Conservation (phyloP, 805 yeast genomes). For the Zygoascus flipseniorum region DNA sequence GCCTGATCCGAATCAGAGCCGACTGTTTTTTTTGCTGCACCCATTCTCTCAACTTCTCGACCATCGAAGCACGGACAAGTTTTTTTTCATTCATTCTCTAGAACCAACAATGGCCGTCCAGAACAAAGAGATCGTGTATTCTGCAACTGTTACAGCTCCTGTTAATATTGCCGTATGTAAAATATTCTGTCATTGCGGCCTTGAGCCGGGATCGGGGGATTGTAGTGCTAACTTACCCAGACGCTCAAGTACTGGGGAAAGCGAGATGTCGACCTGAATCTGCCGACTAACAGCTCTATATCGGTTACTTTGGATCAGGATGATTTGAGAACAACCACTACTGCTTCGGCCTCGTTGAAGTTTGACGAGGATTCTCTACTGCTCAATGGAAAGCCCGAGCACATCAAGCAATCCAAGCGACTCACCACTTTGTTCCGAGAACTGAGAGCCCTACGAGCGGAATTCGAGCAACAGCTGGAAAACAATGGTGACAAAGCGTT, state of each 20-base stretch:
- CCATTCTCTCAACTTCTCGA: neutral
- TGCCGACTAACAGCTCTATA: slow-evolving; percentile 94
- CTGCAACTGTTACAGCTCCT: slow-evolving; percentile 90
- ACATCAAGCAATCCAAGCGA: slow-evolving; percentile 48
- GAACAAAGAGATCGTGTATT: slow-evolving; percentile 31
- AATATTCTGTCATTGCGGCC: neutral
- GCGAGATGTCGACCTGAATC: slow-evolving; percentile 76
- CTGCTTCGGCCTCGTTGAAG: slow-evolving; percentile 59
- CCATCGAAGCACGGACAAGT: neutral
- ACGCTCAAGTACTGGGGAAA: slow-evolving; percentile 99
- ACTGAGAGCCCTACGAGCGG: slow-evolving; percentile 65
- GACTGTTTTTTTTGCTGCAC: too few species aligned
- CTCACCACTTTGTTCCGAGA: slow-evolving; percentile 59
- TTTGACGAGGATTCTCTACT: slow-evolving; percentile 62
- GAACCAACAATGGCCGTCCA: neutral
- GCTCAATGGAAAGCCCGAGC: slow-evolving; percentile 79
- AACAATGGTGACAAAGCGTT: slow-evolving; percentile 6
- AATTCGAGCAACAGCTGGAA: slow-evolving; percentile 33
- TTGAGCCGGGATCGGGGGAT: neutral
- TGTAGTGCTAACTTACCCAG: slow-evolving; percentile 25
- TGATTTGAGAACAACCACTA: slow-evolving; percentile 85
- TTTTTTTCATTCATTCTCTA: neutral
- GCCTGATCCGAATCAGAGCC: too few species aligned
- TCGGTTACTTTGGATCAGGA: slow-evolving; percentile 89
- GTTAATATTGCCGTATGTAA: slow-evolving; percentile 91